Base-by-base conservation (phyloP, 768 basidiomycete species). In the Austroboletus eburneus region DNA sequence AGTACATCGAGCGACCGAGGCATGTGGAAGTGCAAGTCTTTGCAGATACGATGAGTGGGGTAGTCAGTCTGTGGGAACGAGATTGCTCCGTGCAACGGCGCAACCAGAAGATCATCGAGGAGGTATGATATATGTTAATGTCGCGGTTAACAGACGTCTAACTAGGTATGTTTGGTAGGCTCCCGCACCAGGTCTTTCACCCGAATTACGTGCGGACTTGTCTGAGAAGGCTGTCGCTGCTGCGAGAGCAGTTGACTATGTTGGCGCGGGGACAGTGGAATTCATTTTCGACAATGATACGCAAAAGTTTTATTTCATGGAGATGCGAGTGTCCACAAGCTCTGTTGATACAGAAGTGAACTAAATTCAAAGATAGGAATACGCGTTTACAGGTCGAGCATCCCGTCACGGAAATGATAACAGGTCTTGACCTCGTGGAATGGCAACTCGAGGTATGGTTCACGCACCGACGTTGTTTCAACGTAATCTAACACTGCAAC, bases 1-100 rank as follows among this genome's bases (percentile, higher is more conserved):
- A 88, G 57, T 97, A 87, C 57, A 84, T 97, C 43, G 76, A 83
- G 53, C 80, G 80, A 14, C 92, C 93, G 16, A 77, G 93, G 49
- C 93, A 95, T 61, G 82, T 97, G 24, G 94, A 97, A 60, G 92
- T 97, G 4, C 93, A 97, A 64, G 85, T 96, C 5, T 96, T 97
- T 61, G 91, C 89, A 12, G 94, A 96, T 69, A 74, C 68, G 9
- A 66, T 73, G 23, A 91, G 91, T n/a, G 78, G 76, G 38, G 85
- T 80, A 3, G 86, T 95, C n/a, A 91, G 89, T 59, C 73, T 95
- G n/a, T 96, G 91, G 89, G 94, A 96, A 66, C 75, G 92, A 40
- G 92, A 94, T 60, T 94, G 90, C 59, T 91, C 89, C 1, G 91
- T 94, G 7, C 91, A 94, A 66, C 71, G 91, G 57, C 71, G 91